Evolutionary conservation across 208 protist species (phyloP).

Genomic region (Trypanosoma congolense): DNA sequence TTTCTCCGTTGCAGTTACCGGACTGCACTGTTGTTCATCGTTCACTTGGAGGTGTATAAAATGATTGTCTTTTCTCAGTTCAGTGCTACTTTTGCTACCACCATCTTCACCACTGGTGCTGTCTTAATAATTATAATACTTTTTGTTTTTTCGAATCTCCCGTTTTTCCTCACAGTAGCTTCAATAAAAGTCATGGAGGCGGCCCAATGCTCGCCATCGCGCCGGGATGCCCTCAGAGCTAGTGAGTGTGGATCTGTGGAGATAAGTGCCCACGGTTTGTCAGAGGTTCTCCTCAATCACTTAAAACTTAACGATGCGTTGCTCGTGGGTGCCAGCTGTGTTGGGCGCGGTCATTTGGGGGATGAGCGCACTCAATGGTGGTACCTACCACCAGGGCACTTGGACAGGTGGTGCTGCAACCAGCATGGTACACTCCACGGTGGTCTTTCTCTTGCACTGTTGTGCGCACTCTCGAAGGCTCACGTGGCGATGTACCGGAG

Average conservation of each 20-base stretch:
- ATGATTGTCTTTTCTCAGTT: too few relatives aligned
- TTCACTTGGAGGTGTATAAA: too few relatives aligned
- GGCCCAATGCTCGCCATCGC: too few relatives aligned
- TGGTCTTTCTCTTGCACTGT: constrained; percentile 17
- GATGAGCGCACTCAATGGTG: constrained; percentile 7
- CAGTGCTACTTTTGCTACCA: too few relatives aligned
- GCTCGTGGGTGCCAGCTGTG: background rate
- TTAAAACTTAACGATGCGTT: background rate
- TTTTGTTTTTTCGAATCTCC: too few relatives aligned
- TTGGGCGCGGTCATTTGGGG: background rate
- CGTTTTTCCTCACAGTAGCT: too few relatives aligned
- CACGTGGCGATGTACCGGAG: constrained; percentile 1
- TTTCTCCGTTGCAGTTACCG: too few relatives aligned
- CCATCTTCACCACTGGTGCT: too few relatives aligned
- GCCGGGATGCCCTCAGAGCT: background rate
- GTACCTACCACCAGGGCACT: constrained; percentile 2
- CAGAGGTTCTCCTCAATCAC: background rate
- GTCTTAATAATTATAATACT: too few relatives aligned
- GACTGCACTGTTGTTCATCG: too few relatives aligned
- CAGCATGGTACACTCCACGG: constrained; percentile 26
- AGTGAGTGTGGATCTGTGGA: background rate
- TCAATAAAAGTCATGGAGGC: too few relatives aligned
- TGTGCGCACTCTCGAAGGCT: constrained; percentile 15
- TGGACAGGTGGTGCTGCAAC: constrained; percentile 20
- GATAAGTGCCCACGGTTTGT: background rate